phyloP scores from a whole-genome alignment of 2,329 filamentous ascomycete genomes.

The Xylariales sp. region DNA sequence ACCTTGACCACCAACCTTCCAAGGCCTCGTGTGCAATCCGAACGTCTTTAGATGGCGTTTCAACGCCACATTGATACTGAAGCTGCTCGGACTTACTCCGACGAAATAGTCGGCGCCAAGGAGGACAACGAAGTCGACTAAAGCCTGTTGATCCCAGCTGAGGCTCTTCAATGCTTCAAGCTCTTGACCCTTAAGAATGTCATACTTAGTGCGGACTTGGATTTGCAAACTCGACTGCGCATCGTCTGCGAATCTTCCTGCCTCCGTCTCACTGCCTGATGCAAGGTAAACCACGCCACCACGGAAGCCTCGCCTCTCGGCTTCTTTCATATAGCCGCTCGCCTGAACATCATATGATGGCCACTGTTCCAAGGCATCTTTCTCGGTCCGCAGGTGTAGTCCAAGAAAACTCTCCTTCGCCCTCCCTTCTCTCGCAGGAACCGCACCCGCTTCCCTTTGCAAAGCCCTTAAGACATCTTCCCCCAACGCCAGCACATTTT shows the following conservation, averaged over 20 bases:
- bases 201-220: conserved; percentile 32
- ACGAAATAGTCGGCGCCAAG: conserved; percentile 34
- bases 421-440: conserved; percentile 12
- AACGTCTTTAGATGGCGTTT: conserved; percentile 37
- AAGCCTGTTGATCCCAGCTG: conserved; percentile 39
- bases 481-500: conserved; percentile 24
- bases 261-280: conserved; percentile 37
- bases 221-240: conserved; percentile 24
- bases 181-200: conserved; percentile 24
- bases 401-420: conserved; percentile 26
- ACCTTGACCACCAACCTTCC: conserved; percentile 32
- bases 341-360: conserved; percentile 37
- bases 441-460: conserved; percentile 19
- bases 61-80: conserved; percentile 41
- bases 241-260: conserved; percentile 26
- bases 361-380: conserved; percentile 38
- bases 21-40: conserved; percentile 34
- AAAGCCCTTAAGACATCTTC: conserved; percentile 15
- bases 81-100: conserved; percentile 42
- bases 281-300: conserved; percentile 36
- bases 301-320: conserved; percentile 25
- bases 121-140: conserved; percentile 36
- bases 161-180: conserved; percentile 25
- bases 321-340: conserved; percentile 30
- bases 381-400: conserved; percentile 41